Conservation (phyloP, 2,329 filamentous ascomycete genomes). For the Domatiomyces catenatus region DNA sequence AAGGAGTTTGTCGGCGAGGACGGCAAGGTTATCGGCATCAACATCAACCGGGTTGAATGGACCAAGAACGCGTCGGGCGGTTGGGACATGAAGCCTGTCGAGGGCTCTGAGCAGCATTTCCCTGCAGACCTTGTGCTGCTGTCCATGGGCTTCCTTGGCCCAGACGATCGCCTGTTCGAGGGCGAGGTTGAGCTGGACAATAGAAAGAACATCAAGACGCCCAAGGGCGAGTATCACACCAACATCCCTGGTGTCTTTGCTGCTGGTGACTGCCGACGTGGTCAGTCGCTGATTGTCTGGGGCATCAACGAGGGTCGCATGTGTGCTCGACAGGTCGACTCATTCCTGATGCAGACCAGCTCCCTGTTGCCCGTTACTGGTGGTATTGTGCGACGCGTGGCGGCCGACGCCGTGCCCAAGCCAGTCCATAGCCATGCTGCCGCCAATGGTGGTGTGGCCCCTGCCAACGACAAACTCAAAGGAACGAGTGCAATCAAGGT, state of each 20-base stretch:
- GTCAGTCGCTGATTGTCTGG: conserved; percentile 94
- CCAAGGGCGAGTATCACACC: conserved; percentile 72
- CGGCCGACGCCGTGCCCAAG: conserved; percentile 28
- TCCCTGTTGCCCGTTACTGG: conserved; percentile 77
- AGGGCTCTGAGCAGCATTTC: conserved; percentile 90
- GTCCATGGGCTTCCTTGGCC: conserved; percentile 94
- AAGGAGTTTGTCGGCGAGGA: conserved; percentile 91
- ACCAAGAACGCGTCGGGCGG: conserved; percentile 75
- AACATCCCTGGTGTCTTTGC: conserved; percentile 82
- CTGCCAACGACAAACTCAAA: neutral
- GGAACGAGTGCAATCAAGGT: neutral
- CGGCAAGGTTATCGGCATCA: conserved; percentile 87
- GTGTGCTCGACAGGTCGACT: conserved; percentile 79
- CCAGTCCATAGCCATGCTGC: neutral
- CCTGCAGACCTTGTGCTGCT: conserved; percentile 84
- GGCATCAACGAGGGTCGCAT: conserved; percentile 96
- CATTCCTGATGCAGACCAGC: conserved; percentile 61
- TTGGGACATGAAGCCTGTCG: conserved; percentile 98
- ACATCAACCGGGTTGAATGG: conserved; percentile 91
- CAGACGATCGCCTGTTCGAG: conserved; percentile 74
- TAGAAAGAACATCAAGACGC: conserved; percentile 92
- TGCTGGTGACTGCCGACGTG: conserved; percentile 85
- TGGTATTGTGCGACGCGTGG: conserved; percentile 75
- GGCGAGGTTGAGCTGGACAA: conserved; percentile 81
- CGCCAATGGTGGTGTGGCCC: neutral